Conservation (phyloP, 2,329 filamentous ascomycete genomes). For the Pseudogymnoascus sp. region DNA sequence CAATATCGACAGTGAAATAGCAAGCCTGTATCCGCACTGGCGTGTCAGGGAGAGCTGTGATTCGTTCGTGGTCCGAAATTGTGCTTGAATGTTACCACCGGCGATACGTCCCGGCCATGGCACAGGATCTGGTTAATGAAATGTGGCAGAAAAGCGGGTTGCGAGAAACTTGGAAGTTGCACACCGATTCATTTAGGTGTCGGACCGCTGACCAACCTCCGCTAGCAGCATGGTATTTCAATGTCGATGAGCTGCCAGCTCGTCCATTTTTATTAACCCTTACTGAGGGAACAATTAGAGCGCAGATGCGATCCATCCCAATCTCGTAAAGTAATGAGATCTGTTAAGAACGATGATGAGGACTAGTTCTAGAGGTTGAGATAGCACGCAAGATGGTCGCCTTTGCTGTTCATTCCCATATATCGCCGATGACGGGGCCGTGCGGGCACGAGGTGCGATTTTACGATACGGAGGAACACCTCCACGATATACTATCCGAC, state of each 20-base stretch:
- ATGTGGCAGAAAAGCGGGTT: neutral
- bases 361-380: neutral
- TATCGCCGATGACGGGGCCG: neutral
- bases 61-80: neutral
- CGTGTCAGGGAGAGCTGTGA: neutral
- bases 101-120: neutral
- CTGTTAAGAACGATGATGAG: neutral
- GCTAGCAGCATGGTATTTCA: neutral
- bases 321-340: neutral
- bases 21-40: neutral
- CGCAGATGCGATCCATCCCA: neutral
- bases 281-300: neutral
- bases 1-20: neutral
- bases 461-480: neutral
- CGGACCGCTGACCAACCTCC: neutral
- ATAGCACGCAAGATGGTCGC: neutral
- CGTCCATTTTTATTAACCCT: neutral
- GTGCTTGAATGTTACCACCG: neutral
- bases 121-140: neutral
- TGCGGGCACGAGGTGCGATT: neutral
- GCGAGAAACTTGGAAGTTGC: neutral
- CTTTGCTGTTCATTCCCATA: neutral
- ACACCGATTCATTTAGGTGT: neutral
- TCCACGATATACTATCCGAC: neutral
- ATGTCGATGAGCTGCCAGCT: neutral